Base-by-base conservation (phyloP, 148 eudicot genomes). In the Heliosperma pusillum region DNA sequence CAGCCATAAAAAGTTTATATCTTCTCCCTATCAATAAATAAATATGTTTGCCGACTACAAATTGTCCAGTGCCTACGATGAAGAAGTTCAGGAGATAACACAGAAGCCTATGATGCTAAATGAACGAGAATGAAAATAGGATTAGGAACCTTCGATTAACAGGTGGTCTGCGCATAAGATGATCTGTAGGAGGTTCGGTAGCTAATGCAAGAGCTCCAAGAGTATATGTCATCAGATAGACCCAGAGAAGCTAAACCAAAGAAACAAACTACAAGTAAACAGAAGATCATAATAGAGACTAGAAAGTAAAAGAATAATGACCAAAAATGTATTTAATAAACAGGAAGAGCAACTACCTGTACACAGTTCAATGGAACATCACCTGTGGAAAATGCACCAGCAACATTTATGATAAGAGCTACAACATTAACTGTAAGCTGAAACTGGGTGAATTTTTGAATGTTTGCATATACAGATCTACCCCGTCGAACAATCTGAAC, bases 151-250 rank as follows among this genome's bases (percentile, higher is more conserved):
- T 92, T 85, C 96, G 88, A 74, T 97, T 93, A 79, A 95, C 93
- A 21, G 98, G 98, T 70, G 80, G 77, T 75, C 98, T 81, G 22
- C 73, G 75, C 98, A 95, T 95, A 15, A 95, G 97, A 70, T 95
- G 88, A 82, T 95, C 96, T 15, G 97, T 95, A 57, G 98, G 98
- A 65, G 97, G 93, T 80, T 94, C 98, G 13, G 98, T 91, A 75
- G 98, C 98, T 80, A 94, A 85, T 6, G 98, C 98, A 74, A 94
- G 91, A 21, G 97, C 97, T 80, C 98, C 98, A 55, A 94, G 91
- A 50, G 97, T 92, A 80, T 95, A 96, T 92, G 89, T 90, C 40
- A 95, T 95, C 79, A 92, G 91, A 82, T 95, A 90, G 40, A 94
- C 97, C 98, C 98, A 94, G 66, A 94, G 96, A 75, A 90, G 96